These are phyloP conservation scores for Sistotremastrum suecicum DNA, from an alignment of 768 basidiomycete species.

Conservation along the genomic window DNA sequence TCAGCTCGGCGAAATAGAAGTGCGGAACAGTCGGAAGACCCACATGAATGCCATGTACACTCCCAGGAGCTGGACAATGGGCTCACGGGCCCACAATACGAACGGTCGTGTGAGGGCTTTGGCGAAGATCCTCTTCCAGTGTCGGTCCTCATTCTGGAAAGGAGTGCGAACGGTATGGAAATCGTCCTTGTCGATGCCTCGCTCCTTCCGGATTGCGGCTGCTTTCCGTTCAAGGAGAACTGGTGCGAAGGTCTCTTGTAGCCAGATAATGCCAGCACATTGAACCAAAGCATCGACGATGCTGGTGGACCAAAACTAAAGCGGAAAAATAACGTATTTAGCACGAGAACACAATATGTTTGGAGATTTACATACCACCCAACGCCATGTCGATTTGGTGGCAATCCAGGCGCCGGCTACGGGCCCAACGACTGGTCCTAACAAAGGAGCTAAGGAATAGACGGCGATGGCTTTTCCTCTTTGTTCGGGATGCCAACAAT, in stretches of 20 bases:
- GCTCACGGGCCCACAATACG: slow-evolving; percentile 40
- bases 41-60: slow-evolving; percentile 60
- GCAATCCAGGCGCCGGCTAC: slow-evolving; percentile 52
- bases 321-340: background rate
- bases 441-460: slow-evolving; percentile 48
- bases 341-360: background rate
- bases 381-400: slow-evolving; percentile 51
- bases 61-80: slow-evolving; percentile 54
- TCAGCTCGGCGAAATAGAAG: background rate
- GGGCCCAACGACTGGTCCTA: slow-evolving; percentile 54
- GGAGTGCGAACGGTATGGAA: slow-evolving; percentile 29
- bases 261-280: slow-evolving; percentile 35
- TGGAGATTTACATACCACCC: slow-evolving; percentile 35
- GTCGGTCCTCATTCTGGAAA: slow-evolving; percentile 28
- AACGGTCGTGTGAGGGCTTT: slow-evolving; percentile 57
- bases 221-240: slow-evolving; percentile 38
- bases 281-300: slow-evolving; percentile 44
- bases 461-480: slow-evolving; percentile 50
- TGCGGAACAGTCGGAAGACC: slow-evolving; percentile 30
- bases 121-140: slow-evolving; percentile 35
- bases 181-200: slow-evolving; percentile 34
- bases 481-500: slow-evolving; percentile 47
- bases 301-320: slow-evolving; percentile 52
- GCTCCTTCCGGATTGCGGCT: slow-evolving; percentile 23
- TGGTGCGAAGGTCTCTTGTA: slow-evolving; percentile 37